A percentile compares a stretch with the other conserved stretches of the same genome.
Conservation (phyloP, 1,284 basidiomycete genomes). For the Malassezia arunalokei region DNA sequence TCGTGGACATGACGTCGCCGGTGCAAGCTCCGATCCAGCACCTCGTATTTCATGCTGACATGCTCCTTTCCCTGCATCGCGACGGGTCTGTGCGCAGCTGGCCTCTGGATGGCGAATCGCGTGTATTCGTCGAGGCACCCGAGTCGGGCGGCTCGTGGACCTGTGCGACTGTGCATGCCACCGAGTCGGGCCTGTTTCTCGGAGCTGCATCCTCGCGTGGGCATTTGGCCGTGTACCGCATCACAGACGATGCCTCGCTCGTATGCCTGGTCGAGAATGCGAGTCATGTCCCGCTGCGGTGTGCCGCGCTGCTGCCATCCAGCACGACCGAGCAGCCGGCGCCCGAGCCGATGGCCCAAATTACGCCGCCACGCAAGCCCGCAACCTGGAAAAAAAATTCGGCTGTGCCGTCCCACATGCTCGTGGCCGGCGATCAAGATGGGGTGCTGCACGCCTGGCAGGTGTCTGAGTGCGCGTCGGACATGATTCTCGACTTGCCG, state of each 20-base stretch:
- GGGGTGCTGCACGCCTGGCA: slow-evolving; percentile 6
- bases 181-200: background rate
- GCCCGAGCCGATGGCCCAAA: background rate
- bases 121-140: background rate
- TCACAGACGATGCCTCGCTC: background rate
- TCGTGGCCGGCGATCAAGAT: slow-evolving; percentile 7
- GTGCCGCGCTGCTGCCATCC: slow-evolving; percentile 3
- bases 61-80: slow-evolving; percentile 4
- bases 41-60: background rate
- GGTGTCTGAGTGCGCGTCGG: background rate
- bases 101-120: background rate
- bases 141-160: background rate
- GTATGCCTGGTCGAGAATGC: background rate
- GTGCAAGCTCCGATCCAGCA: slow-evolving; percentile 4
- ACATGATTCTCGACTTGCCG: background rate
- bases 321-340: background rate
- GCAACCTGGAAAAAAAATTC: background rate
- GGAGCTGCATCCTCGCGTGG: slow-evolving; percentile 1
- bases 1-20: background rate
- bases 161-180: background rate
- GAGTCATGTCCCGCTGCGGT: slow-evolving; percentile 1
- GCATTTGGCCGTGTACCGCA: slow-evolving; percentile 1
- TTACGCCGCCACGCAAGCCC: background rate
- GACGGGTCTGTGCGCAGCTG: slow-evolving; percentile 6
- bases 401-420: background rate